A percentile compares a stretch with the other conserved stretches of the same genome.
Conservation (phyloP, 352 stramenopile species). For the Globisporangium splendens region DNA sequence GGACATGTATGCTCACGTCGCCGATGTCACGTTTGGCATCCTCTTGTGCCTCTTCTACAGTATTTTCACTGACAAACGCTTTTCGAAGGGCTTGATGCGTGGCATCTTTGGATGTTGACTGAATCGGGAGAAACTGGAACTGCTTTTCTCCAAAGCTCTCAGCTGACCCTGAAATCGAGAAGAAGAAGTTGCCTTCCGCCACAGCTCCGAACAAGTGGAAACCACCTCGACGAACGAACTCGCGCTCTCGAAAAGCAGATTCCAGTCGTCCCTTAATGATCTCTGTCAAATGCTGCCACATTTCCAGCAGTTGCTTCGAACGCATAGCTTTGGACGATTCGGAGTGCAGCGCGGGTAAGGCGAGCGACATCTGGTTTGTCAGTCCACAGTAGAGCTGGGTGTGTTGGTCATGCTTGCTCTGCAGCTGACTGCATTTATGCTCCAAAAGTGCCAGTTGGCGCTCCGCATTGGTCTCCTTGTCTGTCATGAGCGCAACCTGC, state of each 20-base stretch:
- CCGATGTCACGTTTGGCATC: background rate
- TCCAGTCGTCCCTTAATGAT: conserved; percentile 10
- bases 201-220: conserved; percentile 12
- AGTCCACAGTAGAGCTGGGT: conserved; percentile 4
- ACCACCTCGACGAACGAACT: background rate
- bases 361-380: conserved; percentile 4
- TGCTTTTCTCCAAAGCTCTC: conserved; percentile 1
- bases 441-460: background rate
- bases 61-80: conserved; percentile 2
- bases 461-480: conserved; percentile 3
- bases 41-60: background rate
- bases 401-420: background rate
- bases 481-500: background rate
- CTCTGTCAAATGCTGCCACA: conserved; percentile 11
- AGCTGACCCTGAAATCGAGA: conserved; percentile 1
- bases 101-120: background rate
- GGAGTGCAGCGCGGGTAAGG: background rate
- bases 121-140: conserved; percentile 2
- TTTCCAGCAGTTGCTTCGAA: conserved; percentile 6
- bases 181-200: conserved; percentile 9
- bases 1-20: conserved; percentile 2
- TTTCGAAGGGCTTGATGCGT: conserved; percentile 1
- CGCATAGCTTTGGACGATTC: background rate
- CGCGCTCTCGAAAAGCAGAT: background rate
- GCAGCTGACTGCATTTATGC: conserved; percentile 1